phyloP scores from a whole-genome alignment of 805 yeast species.

The Ogataea ramenticola region DNA sequence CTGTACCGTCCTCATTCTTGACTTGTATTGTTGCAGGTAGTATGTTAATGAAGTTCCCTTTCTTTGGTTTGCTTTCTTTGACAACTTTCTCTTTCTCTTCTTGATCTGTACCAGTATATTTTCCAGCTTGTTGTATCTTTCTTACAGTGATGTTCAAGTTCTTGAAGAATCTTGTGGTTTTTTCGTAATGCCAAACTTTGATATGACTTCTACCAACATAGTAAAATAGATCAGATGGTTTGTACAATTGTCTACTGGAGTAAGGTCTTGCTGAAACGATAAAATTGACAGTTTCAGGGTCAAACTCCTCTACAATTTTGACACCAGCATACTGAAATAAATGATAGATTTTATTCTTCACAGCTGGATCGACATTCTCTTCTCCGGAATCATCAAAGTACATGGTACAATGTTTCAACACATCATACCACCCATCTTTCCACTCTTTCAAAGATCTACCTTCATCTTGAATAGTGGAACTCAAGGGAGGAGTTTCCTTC shows the following conservation, averaged over 20 bases:
- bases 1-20: neutral
- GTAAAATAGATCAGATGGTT: slow-evolving; percentile 38
- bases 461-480: slow-evolving; percentile 23
- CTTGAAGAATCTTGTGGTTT: slow-evolving; percentile 48
- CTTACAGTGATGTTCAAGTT: slow-evolving; percentile 37
- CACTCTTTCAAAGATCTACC: slow-evolving; percentile 41
- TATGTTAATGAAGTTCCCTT: slow-evolving; percentile 7
- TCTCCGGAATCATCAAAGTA: slow-evolving; percentile 43
- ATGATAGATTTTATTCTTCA: slow-evolving; percentile 34
- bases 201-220: slow-evolving; percentile 38
- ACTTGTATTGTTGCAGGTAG: slow-evolving; percentile 10
- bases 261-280: slow-evolving; percentile 40
- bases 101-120: slow-evolving; percentile 4
- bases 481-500: slow-evolving; percentile 28
- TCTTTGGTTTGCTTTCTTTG: neutral
- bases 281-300: slow-evolving; percentile 34
- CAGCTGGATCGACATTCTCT: slow-evolving; percentile 23
- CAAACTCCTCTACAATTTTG: slow-evolving; percentile 36
- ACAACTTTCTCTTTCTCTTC: neutral
- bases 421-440: slow-evolving; percentile 47
- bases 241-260: slow-evolving; percentile 28
- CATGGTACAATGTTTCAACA: slow-evolving; percentile 37
- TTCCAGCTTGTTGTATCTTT: slow-evolving; percentile 24
- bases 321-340: slow-evolving; percentile 44
- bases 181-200: slow-evolving; percentile 55